Conservation (phyloP, 805 yeast species). For the Sugiyamaella marilandica region DNA sequence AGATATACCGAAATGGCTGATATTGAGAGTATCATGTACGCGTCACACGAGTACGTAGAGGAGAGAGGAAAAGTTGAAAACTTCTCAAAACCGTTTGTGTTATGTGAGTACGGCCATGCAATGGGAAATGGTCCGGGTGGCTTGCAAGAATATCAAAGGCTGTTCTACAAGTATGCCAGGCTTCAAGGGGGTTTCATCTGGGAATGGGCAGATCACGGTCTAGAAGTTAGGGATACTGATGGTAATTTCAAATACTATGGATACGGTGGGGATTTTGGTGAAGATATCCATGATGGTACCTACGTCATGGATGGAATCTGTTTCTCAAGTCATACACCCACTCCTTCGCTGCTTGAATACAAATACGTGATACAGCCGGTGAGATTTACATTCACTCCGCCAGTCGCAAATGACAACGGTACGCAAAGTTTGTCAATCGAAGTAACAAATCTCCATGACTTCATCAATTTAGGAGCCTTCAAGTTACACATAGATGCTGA, state of each 20-base stretch:
- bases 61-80: slow-evolving; percentile 20
- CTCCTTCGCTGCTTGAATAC: slow-evolving; percentile 34
- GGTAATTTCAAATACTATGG: slow-evolving; percentile 23
- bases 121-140: slow-evolving; percentile 40
- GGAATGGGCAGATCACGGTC: slow-evolving; percentile 41
- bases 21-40: slow-evolving; percentile 34
- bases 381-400: slow-evolving; percentile 1
- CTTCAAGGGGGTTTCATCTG: slow-evolving; percentile 38
- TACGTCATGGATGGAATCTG: slow-evolving; percentile 37
- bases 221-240: slow-evolving; percentile 16
- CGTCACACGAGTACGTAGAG: slow-evolving; percentile 25
- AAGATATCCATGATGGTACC: slow-evolving; percentile 35
- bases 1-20: slow-evolving; percentile 28
- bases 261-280: slow-evolving; percentile 40
- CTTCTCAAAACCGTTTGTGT: slow-evolving; percentile 30
- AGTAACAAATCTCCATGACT: slow-evolving; percentile 13
- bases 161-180: slow-evolving; percentile 29
- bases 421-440: background rate
- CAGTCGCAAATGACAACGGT: background rate
- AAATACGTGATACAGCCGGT: slow-evolving; percentile 35
- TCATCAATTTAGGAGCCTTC: slow-evolving; percentile 5
- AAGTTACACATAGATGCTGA: slow-evolving; percentile 3
- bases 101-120: slow-evolving; percentile 39
- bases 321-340: slow-evolving; percentile 33
- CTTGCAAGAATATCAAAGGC: slow-evolving; percentile 32